These are phyloP conservation scores for Trichosporon ovoides DNA, from an alignment of 1,284 basidiomycete genomes.

Conservation along the genomic window DNA sequence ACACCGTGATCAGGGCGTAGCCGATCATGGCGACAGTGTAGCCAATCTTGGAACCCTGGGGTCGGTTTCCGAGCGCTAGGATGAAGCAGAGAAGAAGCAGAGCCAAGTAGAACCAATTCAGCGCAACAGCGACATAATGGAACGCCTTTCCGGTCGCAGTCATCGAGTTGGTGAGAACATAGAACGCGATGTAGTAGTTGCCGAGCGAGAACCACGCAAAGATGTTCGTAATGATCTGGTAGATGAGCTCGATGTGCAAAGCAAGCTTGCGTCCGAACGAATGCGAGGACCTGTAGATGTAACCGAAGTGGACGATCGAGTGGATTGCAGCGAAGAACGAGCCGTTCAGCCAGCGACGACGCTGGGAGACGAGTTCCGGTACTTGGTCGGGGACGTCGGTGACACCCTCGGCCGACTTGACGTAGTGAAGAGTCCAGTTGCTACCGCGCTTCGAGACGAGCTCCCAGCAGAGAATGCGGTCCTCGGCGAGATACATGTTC, in stretches of 20 bases:
- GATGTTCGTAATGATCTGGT: conserved; percentile 78
- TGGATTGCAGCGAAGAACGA: conserved; percentile 95
- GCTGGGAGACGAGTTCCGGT: conserved; percentile 84
- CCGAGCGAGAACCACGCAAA: conserved; percentile 89
- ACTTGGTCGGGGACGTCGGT: conserved; percentile 87
- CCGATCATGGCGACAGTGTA: conserved; percentile 77
- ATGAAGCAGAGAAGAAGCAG: conserved; percentile 85
- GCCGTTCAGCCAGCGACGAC: conserved; percentile 92
- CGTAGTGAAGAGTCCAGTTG: conserved; percentile 87
- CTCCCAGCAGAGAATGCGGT: conserved; percentile 82
- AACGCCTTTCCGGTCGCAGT: conserved; percentile 16
- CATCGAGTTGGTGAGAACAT: conserved; percentile 25
- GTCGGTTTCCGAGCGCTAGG: conserved; percentile 82
- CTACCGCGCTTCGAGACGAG: conserved; percentile 79
- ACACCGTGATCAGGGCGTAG: conserved; percentile 80
- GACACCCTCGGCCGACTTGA: conserved; percentile 85
- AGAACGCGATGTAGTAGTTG: conserved; percentile 84
- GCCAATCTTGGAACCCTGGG: conserved; percentile 75
- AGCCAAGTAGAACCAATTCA: conserved; percentile 83
- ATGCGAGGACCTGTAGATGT: conserved; percentile 86
- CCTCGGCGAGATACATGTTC: conserved; percentile 91
- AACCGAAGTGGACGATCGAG: conserved; percentile 82
- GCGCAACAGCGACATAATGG: conserved; percentile 66
- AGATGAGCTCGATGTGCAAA: conserved; percentile 90
- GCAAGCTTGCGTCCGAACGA: conserved; percentile 77